Evolutionary conservation across 2,329 filamentous ascomycete species (phyloP), one percentile per base, ranked within the genome.

Genomic region (Plectosphaerella cucumerina): DNA sequence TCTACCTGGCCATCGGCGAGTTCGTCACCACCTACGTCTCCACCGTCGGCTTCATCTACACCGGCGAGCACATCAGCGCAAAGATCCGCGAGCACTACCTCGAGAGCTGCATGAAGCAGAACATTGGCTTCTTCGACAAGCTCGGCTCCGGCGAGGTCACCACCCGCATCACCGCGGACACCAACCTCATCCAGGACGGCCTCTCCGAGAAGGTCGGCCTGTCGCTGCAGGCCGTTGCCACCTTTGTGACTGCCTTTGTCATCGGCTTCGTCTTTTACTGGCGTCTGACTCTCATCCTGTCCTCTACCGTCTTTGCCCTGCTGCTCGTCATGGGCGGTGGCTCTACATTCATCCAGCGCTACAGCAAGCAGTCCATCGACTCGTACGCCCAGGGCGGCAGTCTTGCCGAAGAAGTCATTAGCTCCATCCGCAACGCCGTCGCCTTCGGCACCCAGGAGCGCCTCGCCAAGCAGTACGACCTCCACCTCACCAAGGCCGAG

Each of bases 361-460:
- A 81, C 68, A 92, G 86, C 70, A 93, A 91, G 70, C 73, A 82
- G 51, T 87, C 88, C 2, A 76, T 97, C 46, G 77, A 86, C 48
- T 83, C 90, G 0, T 96, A 96, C 62, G 92, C 90, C 22, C 76
- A 84, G 46, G 93, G 92, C 56, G 93, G 92, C 51, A 92, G 87
- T 2, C 81, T 97, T 12, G 93, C 90, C 4, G 94, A 97, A 64
- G 94, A 99, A 70, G 93, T 97, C 49, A 81, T 99, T 61, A 92
- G 90, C 67, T 97, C 92, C 1, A 87, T 97, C 59, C 85, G 94
- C 56, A 97, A 96, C 63, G 89, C 93, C 6, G 85, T 90, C 8
- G 94, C 94, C 26, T 99, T 97, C 62, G 90, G 90, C 42, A 97
- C 92, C 0, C 92, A 97, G 68, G 88, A 93, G 50, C 91, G 93